Conservation (phyloP, 495 filamentous ascomycete genomes). For the Daldinia vernicosa region DNA sequence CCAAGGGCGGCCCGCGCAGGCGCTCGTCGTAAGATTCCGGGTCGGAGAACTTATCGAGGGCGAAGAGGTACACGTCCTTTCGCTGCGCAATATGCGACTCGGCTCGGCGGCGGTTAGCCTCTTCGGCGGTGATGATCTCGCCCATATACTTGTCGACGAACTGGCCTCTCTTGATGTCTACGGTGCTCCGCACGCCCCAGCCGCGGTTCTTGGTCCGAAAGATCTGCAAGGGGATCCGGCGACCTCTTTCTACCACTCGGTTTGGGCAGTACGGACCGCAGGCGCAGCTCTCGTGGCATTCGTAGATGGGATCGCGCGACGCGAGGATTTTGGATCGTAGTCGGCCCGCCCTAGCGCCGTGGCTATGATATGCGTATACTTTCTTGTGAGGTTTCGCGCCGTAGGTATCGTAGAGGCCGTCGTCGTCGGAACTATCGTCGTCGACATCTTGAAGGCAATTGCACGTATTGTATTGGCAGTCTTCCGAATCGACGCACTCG, state of each 20-base stretch:
- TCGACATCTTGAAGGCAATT: conserved; percentile 63
- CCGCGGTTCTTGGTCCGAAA: conserved; percentile 82
- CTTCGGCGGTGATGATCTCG: conserved; percentile 79
- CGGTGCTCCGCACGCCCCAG: conserved; percentile 80
- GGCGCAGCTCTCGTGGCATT: conserved; percentile 79
- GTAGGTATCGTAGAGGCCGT: conserved; percentile 7
- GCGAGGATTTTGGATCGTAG: conserved; percentile 59
- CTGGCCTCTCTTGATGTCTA: conserved; percentile 76
- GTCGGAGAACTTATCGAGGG: conserved; percentile 79
- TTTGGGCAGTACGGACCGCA: conserved; percentile 78
- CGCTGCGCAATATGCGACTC: conserved; percentile 53
- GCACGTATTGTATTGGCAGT: conserved; percentile 61
- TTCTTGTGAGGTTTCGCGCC: conserved; percentile 35
- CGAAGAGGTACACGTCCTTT: conserved; percentile 81
- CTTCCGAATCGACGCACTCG: conserved; percentile 54
- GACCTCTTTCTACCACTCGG: conserved; percentile 79
- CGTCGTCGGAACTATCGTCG: conserved; percentile 42
- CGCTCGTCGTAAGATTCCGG: conserved; percentile 54
- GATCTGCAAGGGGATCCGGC: conserved; percentile 78
- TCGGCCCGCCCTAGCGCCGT: conserved; percentile 52
- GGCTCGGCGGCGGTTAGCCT: conserved; percentile 71
- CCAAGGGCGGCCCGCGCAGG: conserved; percentile 53
- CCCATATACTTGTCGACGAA: conserved; percentile 91
- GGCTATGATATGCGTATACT: conserved; percentile 56
- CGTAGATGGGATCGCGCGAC: conserved; percentile 73